Base-by-base conservation (phyloP, 805 yeast species). In the Barnettozyma salicaria region DNA sequence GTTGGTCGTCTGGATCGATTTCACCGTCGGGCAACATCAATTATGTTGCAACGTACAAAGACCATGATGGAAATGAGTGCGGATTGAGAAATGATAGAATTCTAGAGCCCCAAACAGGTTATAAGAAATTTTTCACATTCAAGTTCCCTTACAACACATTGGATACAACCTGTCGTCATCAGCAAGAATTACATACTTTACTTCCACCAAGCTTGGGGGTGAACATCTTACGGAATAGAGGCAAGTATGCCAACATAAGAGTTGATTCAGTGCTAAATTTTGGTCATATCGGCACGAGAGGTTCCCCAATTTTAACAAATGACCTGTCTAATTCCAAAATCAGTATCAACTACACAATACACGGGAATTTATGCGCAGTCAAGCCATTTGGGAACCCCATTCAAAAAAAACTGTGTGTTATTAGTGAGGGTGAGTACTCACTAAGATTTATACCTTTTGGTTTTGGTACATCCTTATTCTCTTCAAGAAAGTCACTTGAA, bases 61-160 rank as follows among this genome's bases (percentile, higher is more conserved):
- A 76, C 50, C 49, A 45, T 31, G 81, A 76, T 47, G 71, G 72
- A 4, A 58, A 67, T 20, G 35, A 43, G n/a, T 44, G 76, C 31
- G 82, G 81, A 0, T 52, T 77, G 14, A 72, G 72, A 7, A 58
- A 67, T 43, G 67, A 65, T 37, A 53, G 82, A 45, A 56, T 70
- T 1, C 55, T 77, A 25, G 63, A 63, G 37, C 78, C 81, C 3
- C 53, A 65, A 20, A 58, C 61, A 8, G 69, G 63, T 44, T 76
- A 77, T 47, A 75, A 75, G 49, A 77, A 77, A 50, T 74, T 67
- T 44, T 74, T 77, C 54, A 70, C 73, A 28, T 77, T 77, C 55
- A 74, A 68, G 51, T 65, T 77, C 34, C 84, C 84, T 1, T 59
- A 65, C 26, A 68, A 68, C 44, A 52, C 74, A 19, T 55, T 77